Conservation (phyloP, 192 early-diverging fungal species). For the Podochytrium sp. region DNA sequence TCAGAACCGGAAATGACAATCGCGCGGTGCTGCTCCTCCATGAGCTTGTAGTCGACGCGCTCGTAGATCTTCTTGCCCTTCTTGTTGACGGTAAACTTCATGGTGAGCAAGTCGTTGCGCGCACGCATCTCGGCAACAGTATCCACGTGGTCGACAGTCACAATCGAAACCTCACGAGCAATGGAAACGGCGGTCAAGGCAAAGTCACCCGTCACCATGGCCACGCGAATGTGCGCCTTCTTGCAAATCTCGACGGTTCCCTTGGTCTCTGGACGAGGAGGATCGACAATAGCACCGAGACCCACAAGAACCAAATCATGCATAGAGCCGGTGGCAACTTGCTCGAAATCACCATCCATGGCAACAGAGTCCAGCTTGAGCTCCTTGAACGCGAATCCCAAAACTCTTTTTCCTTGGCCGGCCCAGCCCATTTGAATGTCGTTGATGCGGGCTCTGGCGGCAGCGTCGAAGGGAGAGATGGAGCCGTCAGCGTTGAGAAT, state of each 20-base stretch:
- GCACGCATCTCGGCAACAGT: conserved; percentile 16
- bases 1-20: conserved; percentile 69
- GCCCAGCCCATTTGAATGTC: conserved; percentile 62
- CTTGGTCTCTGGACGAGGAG: conserved; percentile 76
- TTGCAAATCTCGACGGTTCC: conserved; percentile 63
- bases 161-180: conserved; percentile 74
- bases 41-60: not conserved
- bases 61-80: conserved; percentile 1
- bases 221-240: conserved; percentile 70
- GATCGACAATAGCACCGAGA: conserved; percentile 80
- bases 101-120: not conserved
- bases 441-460: conserved; percentile 57
- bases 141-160: conserved; percentile 27
- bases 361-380: conserved; percentile 1
- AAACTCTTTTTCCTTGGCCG: conserved; percentile 80
- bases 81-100: not conserved
- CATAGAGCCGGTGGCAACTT: conserved; percentile 59
- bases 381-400: conserved; percentile 73
- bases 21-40: conserved; percentile 10
- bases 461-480: conserved; percentile 39
- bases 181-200: conserved; percentile 78
- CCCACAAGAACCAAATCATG: conserved; percentile 70
- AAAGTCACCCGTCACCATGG: conserved; percentile 87
- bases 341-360: conserved; percentile 39
- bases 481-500: conserved; percentile 64